Conservation (phyloP, 495 filamentous ascomycete genomes). For the Aspergillus cavernicola region DNA sequence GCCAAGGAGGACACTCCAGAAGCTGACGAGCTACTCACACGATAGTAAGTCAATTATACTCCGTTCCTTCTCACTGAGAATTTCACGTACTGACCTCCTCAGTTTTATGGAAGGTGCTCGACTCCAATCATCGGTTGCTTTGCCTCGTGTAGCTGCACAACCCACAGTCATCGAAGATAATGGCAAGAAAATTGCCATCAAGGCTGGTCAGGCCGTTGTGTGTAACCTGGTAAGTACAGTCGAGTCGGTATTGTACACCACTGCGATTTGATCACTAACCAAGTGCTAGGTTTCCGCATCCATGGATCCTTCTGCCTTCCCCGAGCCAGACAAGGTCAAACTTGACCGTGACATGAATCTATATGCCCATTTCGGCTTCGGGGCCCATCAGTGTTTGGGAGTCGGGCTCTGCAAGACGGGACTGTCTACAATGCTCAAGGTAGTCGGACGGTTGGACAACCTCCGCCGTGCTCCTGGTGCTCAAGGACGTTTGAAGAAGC, state of each 20-base stretch:
- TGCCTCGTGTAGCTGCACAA: slow-evolving; percentile 46
- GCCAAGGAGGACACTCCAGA: slow-evolving; percentile 43
- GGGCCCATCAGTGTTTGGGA: slow-evolving; percentile 58
- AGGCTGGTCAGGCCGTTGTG: slow-evolving; percentile 45
- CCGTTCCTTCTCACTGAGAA: not conserved
- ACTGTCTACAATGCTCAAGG: slow-evolving; percentile 59
- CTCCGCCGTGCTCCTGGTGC: slow-evolving; percentile 60
- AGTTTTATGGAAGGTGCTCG: slow-evolving; percentile 60
- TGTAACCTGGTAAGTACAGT: slow-evolving; percentile 42
- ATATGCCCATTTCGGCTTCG: slow-evolving; percentile 63
- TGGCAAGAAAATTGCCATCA: slow-evolving; percentile 38
- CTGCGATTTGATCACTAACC: not conserved
- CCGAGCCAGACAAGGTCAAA: slow-evolving; percentile 60
- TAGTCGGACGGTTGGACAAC: slow-evolving; percentile 48
- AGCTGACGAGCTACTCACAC: slow-evolving; percentile 42
- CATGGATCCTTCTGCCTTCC: slow-evolving; percentile 56
- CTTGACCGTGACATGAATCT: slow-evolving; percentile 58
- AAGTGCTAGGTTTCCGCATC: slow-evolving; percentile 41
- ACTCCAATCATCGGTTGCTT: slow-evolving; percentile 51
- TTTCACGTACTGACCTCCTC: slow-evolving; percentile 13
- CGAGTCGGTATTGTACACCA: not conserved
- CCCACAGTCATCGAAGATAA: slow-evolving; percentile 39
- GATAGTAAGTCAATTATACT: slow-evolving; percentile 34
- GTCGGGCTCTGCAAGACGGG: slow-evolving; percentile 54
- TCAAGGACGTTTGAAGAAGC: slow-evolving; percentile 66